phyloP scores from a whole-genome alignment of 768 basidiomycete genomes.

The Trametes meyenii region DNA sequence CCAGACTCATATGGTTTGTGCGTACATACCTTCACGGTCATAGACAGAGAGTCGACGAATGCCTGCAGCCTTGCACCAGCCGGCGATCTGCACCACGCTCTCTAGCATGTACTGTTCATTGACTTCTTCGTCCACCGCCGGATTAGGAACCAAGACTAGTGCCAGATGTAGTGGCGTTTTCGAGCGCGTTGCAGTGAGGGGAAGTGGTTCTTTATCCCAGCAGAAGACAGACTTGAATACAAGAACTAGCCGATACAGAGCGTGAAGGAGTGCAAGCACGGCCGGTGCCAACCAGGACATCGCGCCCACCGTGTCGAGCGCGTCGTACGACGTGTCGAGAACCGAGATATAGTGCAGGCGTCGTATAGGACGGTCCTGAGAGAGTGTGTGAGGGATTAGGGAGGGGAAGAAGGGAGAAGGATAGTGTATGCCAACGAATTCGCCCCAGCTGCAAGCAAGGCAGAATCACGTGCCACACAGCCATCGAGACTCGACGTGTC shows the following conservation, averaged over 20 bases:
- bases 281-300: slow-evolving; percentile 54
- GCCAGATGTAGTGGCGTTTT: slow-evolving; percentile 71
- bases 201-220: slow-evolving; percentile 44
- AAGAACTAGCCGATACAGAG: slow-evolving; percentile 51
- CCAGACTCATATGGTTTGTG: slow-evolving; percentile 5
- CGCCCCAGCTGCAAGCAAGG: too few species aligned
- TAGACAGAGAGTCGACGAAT: slow-evolving; percentile 70
- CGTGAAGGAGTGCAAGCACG: slow-evolving; percentile 59
- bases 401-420: not conserved
- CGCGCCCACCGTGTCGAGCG: slow-evolving; percentile 16
- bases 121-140: slow-evolving; percentile 35
- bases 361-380: not conserved
- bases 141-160: slow-evolving; percentile 54
- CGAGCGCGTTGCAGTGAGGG: slow-evolving; percentile 53
- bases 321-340: slow-evolving; percentile 14
- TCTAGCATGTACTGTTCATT: slow-evolving; percentile 50
- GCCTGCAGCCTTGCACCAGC: slow-evolving; percentile 66
- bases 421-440: not conserved
- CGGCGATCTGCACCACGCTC: slow-evolving; percentile 53
- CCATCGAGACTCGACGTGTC: too few species aligned
- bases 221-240: slow-evolving; percentile 38
- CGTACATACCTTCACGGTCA: slow-evolving; percentile 64
- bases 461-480: too few species aligned
- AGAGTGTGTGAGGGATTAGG: not conserved
- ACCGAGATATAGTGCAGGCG: not conserved